phyloP scores from a whole-genome alignment of 2,329 filamentous ascomycete genomes.

The Fusarium hostae region DNA sequence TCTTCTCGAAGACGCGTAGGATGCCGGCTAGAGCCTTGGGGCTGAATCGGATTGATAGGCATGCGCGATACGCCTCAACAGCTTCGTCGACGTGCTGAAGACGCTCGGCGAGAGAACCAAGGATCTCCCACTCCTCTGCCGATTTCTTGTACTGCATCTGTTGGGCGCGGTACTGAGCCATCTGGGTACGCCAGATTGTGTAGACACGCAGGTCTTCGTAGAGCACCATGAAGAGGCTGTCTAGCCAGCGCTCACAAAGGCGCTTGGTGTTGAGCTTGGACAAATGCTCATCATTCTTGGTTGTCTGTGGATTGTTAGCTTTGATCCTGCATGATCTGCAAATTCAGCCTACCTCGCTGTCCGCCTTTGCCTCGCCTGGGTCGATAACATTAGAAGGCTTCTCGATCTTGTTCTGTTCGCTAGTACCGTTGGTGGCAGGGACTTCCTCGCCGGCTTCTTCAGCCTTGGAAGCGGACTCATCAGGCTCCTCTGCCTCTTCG shows the following conservation, averaged over 20 bases:
- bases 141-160: conserved; percentile 97
- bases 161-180: conserved; percentile 93
- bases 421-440: conserved; percentile 56
- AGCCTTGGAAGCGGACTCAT: conserved; percentile 41
- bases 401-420: conserved; percentile 66
- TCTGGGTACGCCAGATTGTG: conserved; percentile 98
- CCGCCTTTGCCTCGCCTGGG: conserved; percentile 77
- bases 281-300: conserved; percentile 76
- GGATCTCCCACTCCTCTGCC: conserved; percentile 97
- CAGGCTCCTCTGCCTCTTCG: conserved; percentile 48
- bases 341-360: conserved; percentile 69
- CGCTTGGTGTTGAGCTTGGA: conserved; percentile 97
- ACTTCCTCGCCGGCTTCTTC: conserved; percentile 45
- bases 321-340: not conserved
- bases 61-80: conserved; percentile 91
- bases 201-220: conserved; percentile 98
- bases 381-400: conserved; percentile 83
- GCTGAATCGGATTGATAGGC: conserved; percentile 87
- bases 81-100: conserved; percentile 93
- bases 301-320: conserved; percentile 58
- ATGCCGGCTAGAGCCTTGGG: conserved; percentile 92
- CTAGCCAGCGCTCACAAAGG: conserved; percentile 95
- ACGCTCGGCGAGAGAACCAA: conserved; percentile 90
- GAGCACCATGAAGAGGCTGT: conserved; percentile 98
- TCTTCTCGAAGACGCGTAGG: conserved; percentile 79